Evolutionary conservation across 108 stramenopile species (phyloP).

Genomic region (Conticribra weissflogii): DNA sequence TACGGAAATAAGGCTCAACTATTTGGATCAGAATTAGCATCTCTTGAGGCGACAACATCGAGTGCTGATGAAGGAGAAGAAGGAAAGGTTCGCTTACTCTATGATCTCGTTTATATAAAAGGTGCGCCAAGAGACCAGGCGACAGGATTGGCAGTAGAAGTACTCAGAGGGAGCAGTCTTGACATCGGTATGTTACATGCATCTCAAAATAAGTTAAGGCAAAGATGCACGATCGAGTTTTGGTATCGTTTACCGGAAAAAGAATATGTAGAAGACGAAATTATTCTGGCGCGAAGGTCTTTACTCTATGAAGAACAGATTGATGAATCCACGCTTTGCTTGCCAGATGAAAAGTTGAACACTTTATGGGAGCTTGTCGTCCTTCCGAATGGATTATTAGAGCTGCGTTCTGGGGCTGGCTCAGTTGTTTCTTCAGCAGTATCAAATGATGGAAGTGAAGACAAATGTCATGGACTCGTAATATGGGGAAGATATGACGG

Average conservation of each 20-base stretch:
- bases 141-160: slow-evolving; percentile 65
- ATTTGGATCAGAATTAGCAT: slow-evolving; percentile 54
- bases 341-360: slow-evolving; percentile 59
- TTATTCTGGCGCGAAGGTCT: slow-evolving; percentile 72
- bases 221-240: slow-evolving; percentile 81
- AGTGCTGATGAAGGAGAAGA: slow-evolving; percentile 88
- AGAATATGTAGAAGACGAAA: slow-evolving; percentile 53
- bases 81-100: slow-evolving; percentile 82
- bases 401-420: slow-evolving; percentile 72
- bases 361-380: slow-evolving; percentile 84
- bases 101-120: slow-evolving; percentile 81
- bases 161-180: slow-evolving; percentile 72
- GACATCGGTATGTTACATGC: slow-evolving; percentile 86
- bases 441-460: slow-evolving; percentile 34
- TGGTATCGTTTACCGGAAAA: slow-evolving; percentile 79
- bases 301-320: slow-evolving; percentile 47
- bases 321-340: slow-evolving; percentile 68
- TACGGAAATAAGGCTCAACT: slow-evolving; percentile 61
- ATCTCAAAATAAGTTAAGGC: slow-evolving; percentile 56
- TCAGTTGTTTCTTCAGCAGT: slow-evolving; percentile 42
- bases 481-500: slow-evolving; percentile 58
- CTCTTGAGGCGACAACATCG: slow-evolving; percentile 67
- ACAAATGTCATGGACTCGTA: slow-evolving; percentile 46
- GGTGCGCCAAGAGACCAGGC: slow-evolving; percentile 53
- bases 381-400: slow-evolving; percentile 67